Percentiles rank a stretch among this genome's conserved stretches.
Evolutionary conservation across 2,329 filamentous ascomycete genomes (phyloP).

Genomic region (Claviceps pazoutovae): DNA sequence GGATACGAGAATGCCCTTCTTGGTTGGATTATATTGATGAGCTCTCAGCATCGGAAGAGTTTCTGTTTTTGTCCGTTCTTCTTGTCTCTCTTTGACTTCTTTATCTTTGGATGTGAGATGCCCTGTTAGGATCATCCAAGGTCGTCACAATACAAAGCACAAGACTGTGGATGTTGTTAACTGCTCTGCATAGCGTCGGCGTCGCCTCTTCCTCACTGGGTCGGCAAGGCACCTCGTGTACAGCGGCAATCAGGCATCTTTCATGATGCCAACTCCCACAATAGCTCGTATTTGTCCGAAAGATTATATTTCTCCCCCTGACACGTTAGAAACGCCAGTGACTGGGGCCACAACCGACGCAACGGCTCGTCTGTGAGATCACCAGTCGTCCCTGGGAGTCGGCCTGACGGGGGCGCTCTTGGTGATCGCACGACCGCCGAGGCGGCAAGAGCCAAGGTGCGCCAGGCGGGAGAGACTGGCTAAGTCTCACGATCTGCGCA

Average conservation of each 20-base stretch:
- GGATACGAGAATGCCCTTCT: neutral
- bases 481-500: too few relatives aligned
- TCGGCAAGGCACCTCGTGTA: neutral
- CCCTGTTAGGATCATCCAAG: neutral
- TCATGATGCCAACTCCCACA: too few relatives aligned
- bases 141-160: neutral
- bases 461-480: too few relatives aligned
- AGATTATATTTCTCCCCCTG: too few relatives aligned
- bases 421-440: too few relatives aligned
- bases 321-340: too few relatives aligned
- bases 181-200: neutral
- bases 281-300: too few relatives aligned
- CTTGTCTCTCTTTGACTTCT: neutral
- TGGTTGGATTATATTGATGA: conserved; percentile 14
- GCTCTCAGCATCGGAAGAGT: neutral
- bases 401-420: too few relatives aligned
- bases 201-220: neutral
- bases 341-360: too few relatives aligned
- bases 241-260: neutral
- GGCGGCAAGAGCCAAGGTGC: too few relatives aligned
- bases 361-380: too few relatives aligned
- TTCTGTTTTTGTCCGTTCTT: neutral
- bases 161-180: neutral
- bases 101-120: neutral
- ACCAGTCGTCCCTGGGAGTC: too few relatives aligned